Evolutionary conservation across 192 early-diverging fungal genomes (phyloP).

Genomic region (Backusella tuberculispora): DNA sequence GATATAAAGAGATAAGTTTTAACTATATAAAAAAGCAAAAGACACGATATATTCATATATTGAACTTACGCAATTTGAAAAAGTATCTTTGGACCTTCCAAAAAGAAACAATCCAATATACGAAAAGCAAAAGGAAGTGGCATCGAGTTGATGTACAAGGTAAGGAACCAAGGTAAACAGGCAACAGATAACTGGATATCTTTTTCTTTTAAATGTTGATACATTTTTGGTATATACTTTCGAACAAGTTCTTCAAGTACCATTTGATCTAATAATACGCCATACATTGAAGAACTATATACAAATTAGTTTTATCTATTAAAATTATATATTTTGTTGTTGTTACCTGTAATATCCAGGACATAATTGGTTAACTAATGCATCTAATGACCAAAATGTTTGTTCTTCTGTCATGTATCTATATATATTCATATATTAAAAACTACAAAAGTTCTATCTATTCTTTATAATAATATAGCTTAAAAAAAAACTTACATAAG

Average conservation of each 20-base stretch:
- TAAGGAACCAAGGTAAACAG: conserved; percentile 97
- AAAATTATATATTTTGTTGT: not conserved
- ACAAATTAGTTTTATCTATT: not conserved
- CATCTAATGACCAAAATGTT: conserved; percentile 93
- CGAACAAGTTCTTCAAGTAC: conserved; percentile 90
- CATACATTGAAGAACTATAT: conserved; percentile 91
- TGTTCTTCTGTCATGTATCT: conserved; percentile 95
- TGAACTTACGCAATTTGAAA: conserved; percentile 83
- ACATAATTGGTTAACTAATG: conserved; percentile 87
- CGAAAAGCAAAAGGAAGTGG: conserved; percentile 87
- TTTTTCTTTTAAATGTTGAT: conserved; percentile 77
- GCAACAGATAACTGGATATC: conserved; percentile 97
- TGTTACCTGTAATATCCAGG: conserved; percentile 84
- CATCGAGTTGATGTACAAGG: conserved; percentile 95
- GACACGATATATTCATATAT: not conserved
- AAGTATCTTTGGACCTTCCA: conserved; percentile 94
- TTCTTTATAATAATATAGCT: not conserved
- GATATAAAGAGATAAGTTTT: not conserved
- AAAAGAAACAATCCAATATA: conserved; percentile 96
- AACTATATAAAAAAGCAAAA: not conserved
- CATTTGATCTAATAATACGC: conserved; percentile 93
- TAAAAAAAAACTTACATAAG: conserved; percentile 62
- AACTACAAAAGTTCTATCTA: not conserved
- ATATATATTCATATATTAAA: conserved; percentile 1
- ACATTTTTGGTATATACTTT: conserved; percentile 89